Percentiles rank a stretch among this genome's conserved stretches.
Conservation (phyloP, 257 asterid genomes). For the Solanum verrucosum region DNA sequence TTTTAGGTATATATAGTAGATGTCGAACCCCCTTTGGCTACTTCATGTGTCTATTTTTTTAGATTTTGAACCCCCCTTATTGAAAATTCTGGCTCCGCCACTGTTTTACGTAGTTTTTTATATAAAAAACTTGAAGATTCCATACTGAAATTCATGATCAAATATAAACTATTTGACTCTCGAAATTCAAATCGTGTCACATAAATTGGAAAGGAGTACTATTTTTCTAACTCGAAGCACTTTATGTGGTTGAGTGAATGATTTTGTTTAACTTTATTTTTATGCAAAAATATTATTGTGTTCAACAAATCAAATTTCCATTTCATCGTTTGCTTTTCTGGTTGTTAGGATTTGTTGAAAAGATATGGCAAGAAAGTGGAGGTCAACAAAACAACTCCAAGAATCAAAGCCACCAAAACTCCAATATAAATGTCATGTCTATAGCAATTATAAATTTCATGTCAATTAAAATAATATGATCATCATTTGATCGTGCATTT, state of each 20-base stretch:
- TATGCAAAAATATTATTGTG: not conserved
- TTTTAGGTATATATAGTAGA: no score
- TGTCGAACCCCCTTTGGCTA: no score
- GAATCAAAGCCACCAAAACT: not conserved
- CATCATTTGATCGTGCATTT: not conserved
- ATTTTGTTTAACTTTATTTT: not conserved
- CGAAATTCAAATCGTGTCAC: rapidly evolving
- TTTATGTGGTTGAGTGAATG: not conserved
- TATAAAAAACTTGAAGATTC: no score
- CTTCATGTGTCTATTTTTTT: no score
- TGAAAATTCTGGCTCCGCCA: no score
- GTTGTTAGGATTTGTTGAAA: not conserved
- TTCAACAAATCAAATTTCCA: not conserved
- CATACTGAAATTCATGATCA: not conserved
- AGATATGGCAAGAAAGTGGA: not conserved
- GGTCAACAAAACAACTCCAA: not conserved
- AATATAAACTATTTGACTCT: no score
- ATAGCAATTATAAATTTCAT: not conserved
- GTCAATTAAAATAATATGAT: not conserved
- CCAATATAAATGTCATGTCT: not conserved
- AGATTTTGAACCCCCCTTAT: no score
- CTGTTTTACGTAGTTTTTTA: no score
- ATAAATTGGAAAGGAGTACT: not conserved
- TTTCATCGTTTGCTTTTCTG: not conserved
- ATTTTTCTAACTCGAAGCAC: not conserved